Evolutionary conservation across 1,139 yeast genomes (phyloP), one percentile per base, ranked within the genome.

Genomic region (Magnusiomyces magnusii): DNA sequence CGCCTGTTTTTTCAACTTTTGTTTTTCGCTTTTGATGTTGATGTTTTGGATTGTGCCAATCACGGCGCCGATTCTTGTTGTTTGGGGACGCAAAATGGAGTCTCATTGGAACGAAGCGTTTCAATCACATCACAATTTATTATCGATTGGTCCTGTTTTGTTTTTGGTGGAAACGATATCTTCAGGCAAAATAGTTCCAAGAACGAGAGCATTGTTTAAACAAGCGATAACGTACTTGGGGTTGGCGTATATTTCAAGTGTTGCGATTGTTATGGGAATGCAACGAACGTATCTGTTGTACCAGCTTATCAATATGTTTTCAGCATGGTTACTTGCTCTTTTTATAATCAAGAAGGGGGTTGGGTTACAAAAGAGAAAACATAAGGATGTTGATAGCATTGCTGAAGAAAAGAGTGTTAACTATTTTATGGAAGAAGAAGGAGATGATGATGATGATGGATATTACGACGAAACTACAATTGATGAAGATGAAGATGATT

Each of bases 241-340:
- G 58, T 62, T 73, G 27, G 55, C 64, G 24, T 69, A 66, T 55
- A 61, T 69, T 44, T 65, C 69, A 3, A 51, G 63, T n/a, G 70
- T 67, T 57, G 65, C 70, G 2, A 57, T 68, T 47, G 56, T 71
- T 31, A 68, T 66, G 61, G 76, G 76, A n/a, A 63, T 71, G 36
- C 68, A 68, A 62, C 63, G 72, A 47, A 66, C 74, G 25, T 73
- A 71, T 59, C 66, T 71, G 69, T 59, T 73, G 47, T 73, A 73
- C 57, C 68, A 70, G 54, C 57, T 72, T 58, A 65, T 68, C 24
- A 71, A 73, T 60, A 55, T 68, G 25, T 64, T 71, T 53, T 60
- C 67, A 13, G 62, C 64, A 10, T 71, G 72, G 71, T 62, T 71
- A 7, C 54, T 65, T 49, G 53, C 62, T 7, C 41, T 58, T 13